Evolutionary conservation across 192 early-diverging fungal genomes (phyloP).

Genomic region (Linnemannia zychae): DNA sequence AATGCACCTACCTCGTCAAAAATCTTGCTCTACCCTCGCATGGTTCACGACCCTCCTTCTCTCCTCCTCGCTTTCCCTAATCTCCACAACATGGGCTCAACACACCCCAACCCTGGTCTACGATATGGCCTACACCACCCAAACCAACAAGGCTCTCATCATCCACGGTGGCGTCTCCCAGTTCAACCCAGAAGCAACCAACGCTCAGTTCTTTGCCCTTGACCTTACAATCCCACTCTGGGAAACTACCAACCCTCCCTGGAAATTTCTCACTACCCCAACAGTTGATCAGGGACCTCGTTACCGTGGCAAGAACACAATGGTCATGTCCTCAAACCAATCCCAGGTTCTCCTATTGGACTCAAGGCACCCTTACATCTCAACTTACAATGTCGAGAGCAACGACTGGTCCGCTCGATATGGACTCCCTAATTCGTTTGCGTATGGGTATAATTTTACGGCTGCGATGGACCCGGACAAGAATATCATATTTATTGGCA

Average conservation of each 20-base stretch:
- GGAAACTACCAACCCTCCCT: background rate
- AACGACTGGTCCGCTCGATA: background rate
- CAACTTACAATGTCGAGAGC: background rate
- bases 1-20: too few species aligned
- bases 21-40: background rate
- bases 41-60: background rate
- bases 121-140: background rate
- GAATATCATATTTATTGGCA: background rate
- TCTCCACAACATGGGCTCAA: background rate
- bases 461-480: background rate
- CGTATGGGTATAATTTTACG: background rate
- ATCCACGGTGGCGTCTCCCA: background rate
- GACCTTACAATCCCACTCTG: conserved; percentile 3
- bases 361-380: background rate
- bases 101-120: background rate
- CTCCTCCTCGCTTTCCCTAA: too few species aligned
- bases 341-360: background rate
- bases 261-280: background rate
- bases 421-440: background rate
- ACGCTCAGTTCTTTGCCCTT: conserved; percentile 7
- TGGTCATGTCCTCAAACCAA: background rate
- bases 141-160: background rate
- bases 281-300: background rate
- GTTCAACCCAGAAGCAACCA: background rate
- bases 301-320: background rate